A percentile compares a stretch with the other conserved stretches of the same genome.
phyloP scores from a whole-genome alignment of 2,329 filamentous ascomycete species.

The Leptographium flavum region DNA sequence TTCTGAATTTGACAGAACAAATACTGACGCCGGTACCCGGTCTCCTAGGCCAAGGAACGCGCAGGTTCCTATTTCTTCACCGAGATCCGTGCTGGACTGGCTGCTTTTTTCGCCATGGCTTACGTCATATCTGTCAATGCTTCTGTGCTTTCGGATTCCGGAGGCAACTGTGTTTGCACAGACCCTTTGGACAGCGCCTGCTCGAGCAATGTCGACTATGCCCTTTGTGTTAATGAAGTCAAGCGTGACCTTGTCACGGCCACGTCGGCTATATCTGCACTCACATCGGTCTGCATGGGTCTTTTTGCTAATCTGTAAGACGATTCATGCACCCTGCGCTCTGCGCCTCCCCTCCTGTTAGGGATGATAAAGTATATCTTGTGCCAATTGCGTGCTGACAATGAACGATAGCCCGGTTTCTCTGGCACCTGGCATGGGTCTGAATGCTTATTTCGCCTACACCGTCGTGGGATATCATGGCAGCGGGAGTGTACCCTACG shows the following conservation, averaged over 20 bases:
- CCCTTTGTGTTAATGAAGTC: conserved; percentile 4
- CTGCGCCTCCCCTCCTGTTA: no score
- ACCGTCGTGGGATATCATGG: conserved; percentile 50
- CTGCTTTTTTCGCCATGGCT: conserved; percentile 69
- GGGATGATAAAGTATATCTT: no score
- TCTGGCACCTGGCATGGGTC: conserved; percentile 47
- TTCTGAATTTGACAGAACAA: no score
- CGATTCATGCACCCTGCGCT: no score
- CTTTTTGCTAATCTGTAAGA: conserved; percentile 65
- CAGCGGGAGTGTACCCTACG: conserved; percentile 40
- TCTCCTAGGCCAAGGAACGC: conserved; percentile 37
- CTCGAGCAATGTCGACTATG: conserved; percentile 17
- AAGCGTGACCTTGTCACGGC: conserved; percentile 66
- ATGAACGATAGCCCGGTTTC: conserved; percentile 5
- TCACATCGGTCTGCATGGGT: conserved; percentile 64
- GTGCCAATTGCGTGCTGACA: no score
- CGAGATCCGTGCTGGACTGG: conserved; percentile 65
- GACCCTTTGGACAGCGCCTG: conserved; percentile 18
- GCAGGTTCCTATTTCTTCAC: conserved; percentile 63
- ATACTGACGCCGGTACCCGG: no score
- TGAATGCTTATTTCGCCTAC: conserved; percentile 54
- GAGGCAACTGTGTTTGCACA: conserved; percentile 58
- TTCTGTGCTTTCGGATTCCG: conserved; percentile 58
- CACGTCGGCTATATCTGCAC: conserved; percentile 62
- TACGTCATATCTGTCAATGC: conserved; percentile 71